Evolutionary conservation across 2,329 filamentous ascomycete species (phyloP).

Genomic region (Didymosphaeria variabile): DNA sequence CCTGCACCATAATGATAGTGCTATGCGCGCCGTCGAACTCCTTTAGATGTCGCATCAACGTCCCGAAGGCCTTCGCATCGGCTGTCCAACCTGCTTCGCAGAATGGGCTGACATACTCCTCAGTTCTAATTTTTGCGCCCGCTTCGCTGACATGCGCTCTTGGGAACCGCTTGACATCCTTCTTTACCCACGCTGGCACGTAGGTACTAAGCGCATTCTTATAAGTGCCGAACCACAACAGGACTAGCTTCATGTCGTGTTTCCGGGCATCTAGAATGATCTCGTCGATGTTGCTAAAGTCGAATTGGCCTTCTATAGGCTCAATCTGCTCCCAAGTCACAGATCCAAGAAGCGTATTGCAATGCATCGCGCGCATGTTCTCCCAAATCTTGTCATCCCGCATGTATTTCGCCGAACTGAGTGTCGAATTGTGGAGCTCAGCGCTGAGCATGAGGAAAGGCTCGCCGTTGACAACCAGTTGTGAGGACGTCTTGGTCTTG

Average conservation of each 20-base stretch:
- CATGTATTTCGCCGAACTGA: conserved; percentile 58
- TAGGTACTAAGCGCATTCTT: conserved; percentile 54
- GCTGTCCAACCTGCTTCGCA: conserved; percentile 45
- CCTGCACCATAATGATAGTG: conserved; percentile 64
- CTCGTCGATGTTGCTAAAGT: conserved; percentile 54
- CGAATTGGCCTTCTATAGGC: conserved; percentile 55
- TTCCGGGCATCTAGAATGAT: conserved; percentile 50
- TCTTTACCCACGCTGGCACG: conserved; percentile 37
- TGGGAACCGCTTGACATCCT: conserved; percentile 46
- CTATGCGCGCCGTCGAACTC: conserved; percentile 55
- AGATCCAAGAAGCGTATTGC: conserved; percentile 58
- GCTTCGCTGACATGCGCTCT: conserved; percentile 24
- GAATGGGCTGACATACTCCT: conserved; percentile 42
- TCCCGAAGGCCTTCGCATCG: conserved; percentile 52
- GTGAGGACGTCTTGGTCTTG: conserved; percentile 23
- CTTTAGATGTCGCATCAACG: conserved; percentile 49
- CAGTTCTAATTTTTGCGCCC: conserved; percentile 26
- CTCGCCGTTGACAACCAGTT: conserved; percentile 56
- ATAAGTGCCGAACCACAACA: conserved; percentile 60
- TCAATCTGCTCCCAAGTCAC: conserved; percentile 60
- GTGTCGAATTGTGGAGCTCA: conserved; percentile 60
- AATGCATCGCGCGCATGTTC: conserved; percentile 52
- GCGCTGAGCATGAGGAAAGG: conserved; percentile 57
- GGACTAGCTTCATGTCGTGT: conserved; percentile 51
- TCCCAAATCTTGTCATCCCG: conserved; percentile 49